Evolutionary conservation across 2,329 filamentous ascomycete species (phyloP), one percentile per base, ranked within the genome.

Genomic region (Ophiostoma fasciatum): DNA sequence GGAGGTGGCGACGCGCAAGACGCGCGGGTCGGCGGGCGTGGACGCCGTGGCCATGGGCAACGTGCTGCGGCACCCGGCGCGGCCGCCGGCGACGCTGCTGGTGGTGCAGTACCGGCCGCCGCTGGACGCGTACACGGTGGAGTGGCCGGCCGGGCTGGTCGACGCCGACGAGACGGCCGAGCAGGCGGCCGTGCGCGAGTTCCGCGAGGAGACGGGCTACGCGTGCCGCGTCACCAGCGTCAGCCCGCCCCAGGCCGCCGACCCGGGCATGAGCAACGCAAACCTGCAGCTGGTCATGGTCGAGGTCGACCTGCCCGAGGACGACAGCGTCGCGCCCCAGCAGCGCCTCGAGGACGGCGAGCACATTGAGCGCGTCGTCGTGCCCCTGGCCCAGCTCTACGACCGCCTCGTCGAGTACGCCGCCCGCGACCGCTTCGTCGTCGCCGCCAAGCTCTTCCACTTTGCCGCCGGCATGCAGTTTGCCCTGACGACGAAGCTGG

Each of bases 11-110:
- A 61, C 67, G 42, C 69, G 73, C 37, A 64, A 66, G 42, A 77
- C 71, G 1, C 64, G 71, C 17, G 61, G 62, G 11, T 61, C 63
- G 1, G 55, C 59, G 4, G 64, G 62, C 40, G 66, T 76, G 39
- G 73, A 78, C 44, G 71, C 69, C 30, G 71, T 78, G 5, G 70
- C 71, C 33, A 73, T 78, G 42, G 65, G 72, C 36, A 74, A 73
- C 35, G 62, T 78, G 42, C 58, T 78, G 3, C 52, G 66, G 30
- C 61, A 62, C 37, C 54, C 61, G 4, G 49, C 51, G n/a, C 56
- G 55, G 37, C 50, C 54, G 28, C 57, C 61, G 1, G 55, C 64
- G n/a, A 61, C 65, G 5, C 31, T 47, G 20, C 17, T 47, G 10
- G 45, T 47, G 7, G 42, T 47, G 34, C 45, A 47, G 42, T 47